Base-by-base conservation (phyloP, 23 red algal species). In the Gracilaria vermiculophylla region DNA sequence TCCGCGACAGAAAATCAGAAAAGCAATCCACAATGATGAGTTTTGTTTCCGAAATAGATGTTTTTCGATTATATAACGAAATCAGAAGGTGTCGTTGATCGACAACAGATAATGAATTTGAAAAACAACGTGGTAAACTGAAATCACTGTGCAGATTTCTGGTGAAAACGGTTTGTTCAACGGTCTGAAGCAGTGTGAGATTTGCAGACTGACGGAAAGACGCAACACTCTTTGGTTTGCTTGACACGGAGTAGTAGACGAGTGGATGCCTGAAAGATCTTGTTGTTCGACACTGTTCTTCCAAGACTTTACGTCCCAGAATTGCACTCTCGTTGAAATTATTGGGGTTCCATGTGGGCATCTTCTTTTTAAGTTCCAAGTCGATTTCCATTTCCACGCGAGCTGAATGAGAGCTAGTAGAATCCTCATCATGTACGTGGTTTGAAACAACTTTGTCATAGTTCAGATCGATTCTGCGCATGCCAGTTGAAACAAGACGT, bases 381-480 rank as follows among this genome's bases (percentile, higher is more conserved):
- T 85, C 64, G 6, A 69, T 55, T 45, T 56, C 69, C 6, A 17
- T 24, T 45, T 53, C 84, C 35, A 88, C 33, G 1, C 52, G 45
- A 42, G 49, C 76, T 28, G 45, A 39, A 20, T 79, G 50, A 41
- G 29, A 54, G 3, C 17, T 55, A 3, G 57, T 5, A 49, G 17
- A 21, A 20, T 42, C 53, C 15, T 54, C 35, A 20, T 79, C 50
- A 23, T 58, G 21, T 17, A 29, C 42, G 28, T 36, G 44, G 23
- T 82, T 55, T 6, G 77, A n/a, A 45, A 36, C 25, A 10, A 74
- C 50, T 32, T 42, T 84, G 32, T 82, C 83, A n/a, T 94, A 94
- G 24, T 94, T 49, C 25, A 94, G 39, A 76, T 89, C 61, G 6
- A 84, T 24, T 24, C 57, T 24, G 17, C 29, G 37, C 42, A 82